Evolutionary conservation across 192 early-diverging fungal species (phyloP).

Genomic region (Spizellomyces punctatus): DNA sequence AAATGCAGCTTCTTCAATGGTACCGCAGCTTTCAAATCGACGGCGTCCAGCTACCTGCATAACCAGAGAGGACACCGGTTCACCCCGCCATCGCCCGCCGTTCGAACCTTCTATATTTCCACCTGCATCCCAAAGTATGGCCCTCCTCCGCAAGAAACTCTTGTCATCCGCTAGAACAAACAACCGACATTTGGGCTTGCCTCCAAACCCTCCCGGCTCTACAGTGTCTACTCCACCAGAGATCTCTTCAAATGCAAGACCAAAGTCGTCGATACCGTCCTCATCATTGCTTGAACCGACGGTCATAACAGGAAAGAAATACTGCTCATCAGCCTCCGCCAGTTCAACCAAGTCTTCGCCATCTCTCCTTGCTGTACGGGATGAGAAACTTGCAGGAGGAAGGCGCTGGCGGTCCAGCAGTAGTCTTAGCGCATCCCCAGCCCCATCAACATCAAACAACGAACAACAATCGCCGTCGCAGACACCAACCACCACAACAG

Average conservation of each 20-base stretch:
- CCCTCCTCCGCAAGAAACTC: background rate
- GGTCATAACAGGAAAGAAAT: background rate
- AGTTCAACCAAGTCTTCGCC: background rate
- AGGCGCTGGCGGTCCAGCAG: background rate
- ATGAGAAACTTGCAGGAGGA: background rate
- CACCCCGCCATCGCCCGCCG: background rate
- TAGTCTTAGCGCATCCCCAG: background rate
- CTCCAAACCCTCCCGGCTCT: no score
- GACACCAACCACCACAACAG: no score
- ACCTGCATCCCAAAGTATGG: slow-evolving; percentile 1
- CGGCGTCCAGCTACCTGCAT: background rate
- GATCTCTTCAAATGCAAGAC: background rate
- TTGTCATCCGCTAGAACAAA: background rate
- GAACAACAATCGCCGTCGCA: no score
- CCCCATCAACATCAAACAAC: no score
- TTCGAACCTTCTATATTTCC: background rate
- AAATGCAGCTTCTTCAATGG: background rate
- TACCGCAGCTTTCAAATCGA: background rate
- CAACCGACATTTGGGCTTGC: background rate
- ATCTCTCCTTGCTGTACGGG: background rate
- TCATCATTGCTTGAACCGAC: background rate
- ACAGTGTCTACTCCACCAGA: background rate
- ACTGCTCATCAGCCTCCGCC: background rate
- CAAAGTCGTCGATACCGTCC: background rate
- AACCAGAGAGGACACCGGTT: no score